Percentiles rank a stretch among this genome's conserved stretches.
Evolutionary conservation across 1,284 basidiomycete species (phyloP).

Genomic region (Marasmius fiardii): DNA sequence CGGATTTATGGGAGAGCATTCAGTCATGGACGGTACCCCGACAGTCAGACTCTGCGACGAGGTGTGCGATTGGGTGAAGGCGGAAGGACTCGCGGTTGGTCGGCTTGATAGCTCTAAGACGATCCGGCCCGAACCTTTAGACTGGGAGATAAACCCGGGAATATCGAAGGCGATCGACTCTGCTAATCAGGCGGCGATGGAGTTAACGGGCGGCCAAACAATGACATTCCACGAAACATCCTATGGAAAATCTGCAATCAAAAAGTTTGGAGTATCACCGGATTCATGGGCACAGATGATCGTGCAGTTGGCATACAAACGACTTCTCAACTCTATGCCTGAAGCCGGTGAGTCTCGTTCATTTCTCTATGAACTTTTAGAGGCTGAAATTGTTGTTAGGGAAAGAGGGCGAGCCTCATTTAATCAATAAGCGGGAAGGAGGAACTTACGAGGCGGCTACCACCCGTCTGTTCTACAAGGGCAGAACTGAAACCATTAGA

Average conservation of each 20-base stretch:
- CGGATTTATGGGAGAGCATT: slow-evolving; percentile 90
- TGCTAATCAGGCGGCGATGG: slow-evolving; percentile 55
- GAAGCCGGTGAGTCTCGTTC: background rate
- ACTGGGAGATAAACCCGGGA: slow-evolving; percentile 61
- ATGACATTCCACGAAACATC: slow-evolving; percentile 65
- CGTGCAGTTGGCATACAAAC: slow-evolving; percentile 81
- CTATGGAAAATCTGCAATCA: slow-evolving; percentile 89
- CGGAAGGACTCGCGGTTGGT: slow-evolving; percentile 57
- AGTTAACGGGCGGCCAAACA: slow-evolving; percentile 66
- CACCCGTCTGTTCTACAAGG: slow-evolving; percentile 81
- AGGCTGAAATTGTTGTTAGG: background rate
- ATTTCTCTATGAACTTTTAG: background rate
- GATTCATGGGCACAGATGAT: slow-evolving; percentile 94
- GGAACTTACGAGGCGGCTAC: slow-evolving; percentile 90
- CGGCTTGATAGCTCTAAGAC: slow-evolving; percentile 19
- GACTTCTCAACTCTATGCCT: slow-evolving; percentile 47
- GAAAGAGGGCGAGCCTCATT: background rate
- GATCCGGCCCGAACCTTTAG: slow-evolving; percentile 40
- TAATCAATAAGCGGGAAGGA: slow-evolving; percentile 35
- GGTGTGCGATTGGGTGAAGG: slow-evolving; percentile 61
- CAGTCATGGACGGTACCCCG: slow-evolving; percentile 82
- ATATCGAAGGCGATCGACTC: slow-evolving; percentile 47
- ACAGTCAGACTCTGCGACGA: slow-evolving; percentile 65
- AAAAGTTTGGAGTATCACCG: slow-evolving; percentile 79
- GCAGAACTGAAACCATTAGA: slow-evolving; percentile 86